Evolutionary conservation across 352 stramenopile genomes (phyloP).

Genomic region (Globisporangium perplexum): DNA sequence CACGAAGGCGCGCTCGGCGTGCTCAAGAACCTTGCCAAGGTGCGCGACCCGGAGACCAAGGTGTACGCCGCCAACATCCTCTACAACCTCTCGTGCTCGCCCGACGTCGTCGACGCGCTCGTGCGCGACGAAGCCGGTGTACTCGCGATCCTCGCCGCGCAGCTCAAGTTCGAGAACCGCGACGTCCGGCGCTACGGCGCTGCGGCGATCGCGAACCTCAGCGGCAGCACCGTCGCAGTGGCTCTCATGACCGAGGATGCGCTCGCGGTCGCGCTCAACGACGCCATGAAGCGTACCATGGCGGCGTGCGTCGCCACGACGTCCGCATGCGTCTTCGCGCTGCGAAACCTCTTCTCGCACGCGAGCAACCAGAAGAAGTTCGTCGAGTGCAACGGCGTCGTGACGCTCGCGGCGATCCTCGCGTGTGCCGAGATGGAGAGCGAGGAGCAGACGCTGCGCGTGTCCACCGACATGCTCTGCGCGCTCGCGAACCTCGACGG

Average conservation of each 20-base stretch:
- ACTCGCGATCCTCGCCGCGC: conserved; percentile 49
- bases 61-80: conserved; percentile 80
- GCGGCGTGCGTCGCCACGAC: conserved; percentile 48
- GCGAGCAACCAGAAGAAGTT: conserved; percentile 57
- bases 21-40: conserved; percentile 65
- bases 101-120: conserved; percentile 41
- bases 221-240: conserved; percentile 36
- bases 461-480: conserved; percentile 66
- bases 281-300: conserved; percentile 64
- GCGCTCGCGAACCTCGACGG: conserved; percentile 44
- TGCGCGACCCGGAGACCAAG: conserved; percentile 76
- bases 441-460: conserved; percentile 37
- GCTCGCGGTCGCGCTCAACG: conserved; percentile 45
- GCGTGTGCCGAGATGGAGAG: conserved; percentile 35
- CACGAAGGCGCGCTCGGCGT: conserved; percentile 59
- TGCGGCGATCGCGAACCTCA: conserved; percentile 61
- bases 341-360: conserved; percentile 67
- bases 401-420: conserved; percentile 59
- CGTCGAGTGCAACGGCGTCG: conserved; percentile 51
- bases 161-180: conserved; percentile 61
- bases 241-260: conserved; percentile 56
- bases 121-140: conserved; percentile 68
- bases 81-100: conserved; percentile 70
- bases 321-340: conserved; percentile 51
- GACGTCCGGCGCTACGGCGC: conserved; percentile 66